Base-by-base conservation (phyloP, 805 yeast species). In the Lipomyces japonicus region DNA sequence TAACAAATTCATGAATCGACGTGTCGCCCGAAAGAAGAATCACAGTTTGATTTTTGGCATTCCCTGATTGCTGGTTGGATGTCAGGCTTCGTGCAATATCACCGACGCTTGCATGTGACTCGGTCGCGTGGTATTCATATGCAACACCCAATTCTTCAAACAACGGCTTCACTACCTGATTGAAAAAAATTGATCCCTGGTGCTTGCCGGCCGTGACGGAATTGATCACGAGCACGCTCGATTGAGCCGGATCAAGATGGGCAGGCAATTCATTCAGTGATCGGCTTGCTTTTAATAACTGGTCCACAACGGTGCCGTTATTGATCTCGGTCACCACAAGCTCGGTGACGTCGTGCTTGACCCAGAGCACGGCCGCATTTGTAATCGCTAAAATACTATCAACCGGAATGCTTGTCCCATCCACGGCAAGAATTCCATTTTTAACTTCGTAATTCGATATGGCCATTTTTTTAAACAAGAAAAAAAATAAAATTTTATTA, bases 21-120 rank as follows among this genome's bases (percentile, higher is more conserved):
- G 96, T 89, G 63, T 90, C 97, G 1, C 97, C 97, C 34, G 95
- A 84, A 6, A 90, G 66, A 31, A 89, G 68, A 2, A 86, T 63
- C 7, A 84, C 68, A 0, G 84, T 76, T 22, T 3, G 50, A 7
- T 48, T 43, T 12, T 18, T 12, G 3, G 36, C 42, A 3, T 9
- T 23, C 3, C 30, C 50, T 2, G 35, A 9, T 9, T n/a, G 22
- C 26, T 5, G 46, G 7, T 30, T 30, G 2, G 60, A 46, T 3
- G 65, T 48, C 39, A 69, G 62, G 25, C 62, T 51, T 24, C 40
- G 39, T 2, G 71, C 71, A 43, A 64, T 63, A n/a, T 62, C 63
- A 1, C 58, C 32, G 34, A 69, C 60, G 36, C 68, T 63, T n/a
- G 55, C 42, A 1, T 64, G 48, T 10, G 63, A 48, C 3, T 58